Conservation (phyloP, 768 basidiomycete species). For the Lentinula sp. region DNA sequence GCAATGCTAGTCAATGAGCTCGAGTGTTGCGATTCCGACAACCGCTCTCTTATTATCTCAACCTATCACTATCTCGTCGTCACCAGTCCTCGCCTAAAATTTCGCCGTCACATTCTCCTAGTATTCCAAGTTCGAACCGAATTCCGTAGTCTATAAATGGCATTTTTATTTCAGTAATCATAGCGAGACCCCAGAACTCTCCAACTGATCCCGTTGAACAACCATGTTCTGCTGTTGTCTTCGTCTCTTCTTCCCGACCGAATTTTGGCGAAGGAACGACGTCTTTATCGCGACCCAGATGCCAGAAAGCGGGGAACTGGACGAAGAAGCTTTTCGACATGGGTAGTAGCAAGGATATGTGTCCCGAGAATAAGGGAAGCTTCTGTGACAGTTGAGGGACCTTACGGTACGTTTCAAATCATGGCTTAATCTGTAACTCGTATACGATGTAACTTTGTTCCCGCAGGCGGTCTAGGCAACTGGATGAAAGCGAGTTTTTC, state of each 20-base stretch:
- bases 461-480: constrained; percentile 28
- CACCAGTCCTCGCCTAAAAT: no score
- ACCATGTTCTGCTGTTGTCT: constrained; percentile 12
- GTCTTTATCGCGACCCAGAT: constrained; percentile 43
- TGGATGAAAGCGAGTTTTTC: constrained; percentile 41
- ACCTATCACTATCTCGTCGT: neutral
- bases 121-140: neutral
- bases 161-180: constrained; percentile 20
- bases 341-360: constrained; percentile 11
- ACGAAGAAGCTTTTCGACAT: constrained; percentile 36
- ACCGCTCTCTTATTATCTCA: neutral
- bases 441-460: neutral
- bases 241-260: constrained; percentile 41
- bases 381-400: constrained; percentile 36
- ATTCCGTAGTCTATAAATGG: constrained; percentile 34
- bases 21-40: no score
- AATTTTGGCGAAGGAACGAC: constrained; percentile 36
- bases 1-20: no score
- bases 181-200: constrained; percentile 20
- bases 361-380: constrained; percentile 14
- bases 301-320: constrained; percentile 37
- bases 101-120: neutral
- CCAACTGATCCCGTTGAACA: constrained; percentile 18
- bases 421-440: constrained; percentile 3
- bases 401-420: constrained; percentile 26